Conservation (phyloP, 2,329 filamentous ascomycete species). For the Aspergillus carbonarius region DNA sequence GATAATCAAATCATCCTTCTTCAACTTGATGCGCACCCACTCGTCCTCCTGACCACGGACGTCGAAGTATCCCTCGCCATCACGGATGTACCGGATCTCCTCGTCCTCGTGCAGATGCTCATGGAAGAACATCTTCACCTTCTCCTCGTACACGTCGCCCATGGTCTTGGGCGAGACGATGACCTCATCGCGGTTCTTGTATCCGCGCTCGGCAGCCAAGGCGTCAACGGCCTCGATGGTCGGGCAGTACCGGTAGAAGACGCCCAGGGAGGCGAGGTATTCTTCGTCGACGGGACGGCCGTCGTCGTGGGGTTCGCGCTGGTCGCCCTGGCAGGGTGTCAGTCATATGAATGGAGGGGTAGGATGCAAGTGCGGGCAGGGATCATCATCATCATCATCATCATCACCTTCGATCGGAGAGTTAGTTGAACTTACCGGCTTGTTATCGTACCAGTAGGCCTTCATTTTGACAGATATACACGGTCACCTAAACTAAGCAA, state of each 20-base stretch:
- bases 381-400: too few relatives aligned
- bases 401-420: not conserved
- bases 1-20: slow-evolving; percentile 88
- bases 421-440: slow-evolving; percentile 48
- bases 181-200: slow-evolving; percentile 95
- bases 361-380: not conserved
- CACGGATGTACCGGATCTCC: slow-evolving; percentile 93
- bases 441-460: slow-evolving; percentile 71
- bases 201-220: slow-evolving; percentile 72
- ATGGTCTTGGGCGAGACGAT: slow-evolving; percentile 82
- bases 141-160: slow-evolving; percentile 85
- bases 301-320: slow-evolving; percentile 86
- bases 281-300: slow-evolving; percentile 64
- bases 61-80: slow-evolving; percentile 89
- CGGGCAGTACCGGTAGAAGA: slow-evolving; percentile 71
- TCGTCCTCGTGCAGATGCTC: slow-evolving; percentile 98
- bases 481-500: too few relatives aligned
- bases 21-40: slow-evolving; percentile 83
- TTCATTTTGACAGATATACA: slow-evolving; percentile 53
- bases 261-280: slow-evolving; percentile 72
- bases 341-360: not conserved
- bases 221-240: slow-evolving; percentile 66
- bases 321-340: slow-evolving; percentile 70
- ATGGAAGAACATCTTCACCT: slow-evolving; percentile 89
- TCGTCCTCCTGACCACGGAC: slow-evolving; percentile 78